phyloP scores from a whole-genome alignment of 2,329 filamentous ascomycete genomes.

The Stachybotrys chlorohalonatus region DNA sequence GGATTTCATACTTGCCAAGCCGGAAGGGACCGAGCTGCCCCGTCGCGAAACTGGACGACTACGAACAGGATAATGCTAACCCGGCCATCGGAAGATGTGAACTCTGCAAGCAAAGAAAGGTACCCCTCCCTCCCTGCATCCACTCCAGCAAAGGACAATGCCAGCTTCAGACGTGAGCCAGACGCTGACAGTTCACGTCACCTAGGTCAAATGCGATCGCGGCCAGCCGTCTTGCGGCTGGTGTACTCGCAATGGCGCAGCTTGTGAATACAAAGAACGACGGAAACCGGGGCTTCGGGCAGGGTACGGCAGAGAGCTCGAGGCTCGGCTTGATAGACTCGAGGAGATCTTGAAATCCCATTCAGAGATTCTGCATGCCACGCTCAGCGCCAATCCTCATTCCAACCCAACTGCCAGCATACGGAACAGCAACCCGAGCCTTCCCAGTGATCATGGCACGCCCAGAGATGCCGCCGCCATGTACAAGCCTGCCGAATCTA shows the following conservation, averaged over 20 bases:
- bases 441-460: conserved; percentile 47
- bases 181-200: conserved; percentile 5
- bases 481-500: conserved; percentile 39
- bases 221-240: conserved; percentile 64
- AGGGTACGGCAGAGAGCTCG: conserved; percentile 63
- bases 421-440: conserved; percentile 39
- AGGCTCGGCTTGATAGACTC: conserved; percentile 61
- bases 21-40: background rate
- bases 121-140: conserved; percentile 20
- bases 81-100: conserved; percentile 49
- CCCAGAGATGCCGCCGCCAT: conserved; percentile 38
- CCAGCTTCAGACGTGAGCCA: background rate
- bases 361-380: conserved; percentile 55
- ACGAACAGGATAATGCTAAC: conserved; percentile 20
- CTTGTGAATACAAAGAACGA: conserved; percentile 60
- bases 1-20: background rate
- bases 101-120: conserved; percentile 74
- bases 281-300: conserved; percentile 59
- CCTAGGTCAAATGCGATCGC: conserved; percentile 66
- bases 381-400: conserved; percentile 31
- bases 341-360: conserved; percentile 59
- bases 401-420: conserved; percentile 27
- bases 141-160: background rate
- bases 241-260: conserved; percentile 54
- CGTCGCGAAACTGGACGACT: background rate